Evolutionary conservation across 192 early-diverging fungal species (phyloP).

Genomic region (Backusella macrospora): DNA sequence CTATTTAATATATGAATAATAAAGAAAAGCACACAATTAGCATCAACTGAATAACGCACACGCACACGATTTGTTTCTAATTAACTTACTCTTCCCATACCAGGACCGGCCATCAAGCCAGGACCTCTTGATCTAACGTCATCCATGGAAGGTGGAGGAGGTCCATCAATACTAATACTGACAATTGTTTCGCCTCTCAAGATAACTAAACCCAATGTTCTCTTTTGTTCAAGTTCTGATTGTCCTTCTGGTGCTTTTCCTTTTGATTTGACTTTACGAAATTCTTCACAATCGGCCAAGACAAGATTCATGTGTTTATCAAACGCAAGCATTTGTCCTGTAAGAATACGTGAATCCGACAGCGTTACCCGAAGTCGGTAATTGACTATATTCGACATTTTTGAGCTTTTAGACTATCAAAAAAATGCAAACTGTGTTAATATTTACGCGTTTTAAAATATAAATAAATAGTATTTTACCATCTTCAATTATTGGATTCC

Average conservation of each 20-base stretch:
- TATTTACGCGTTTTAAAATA: not conserved
- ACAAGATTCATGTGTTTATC: slow-evolving; percentile 99
- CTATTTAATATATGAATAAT: slow-evolving; percentile 31
- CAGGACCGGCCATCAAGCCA: slow-evolving; percentile 63
- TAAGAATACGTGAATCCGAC: slow-evolving; percentile 86
- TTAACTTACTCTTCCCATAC: slow-evolving; percentile 58
- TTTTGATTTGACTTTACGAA: slow-evolving; percentile 88
- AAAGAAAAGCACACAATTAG: not conserved
- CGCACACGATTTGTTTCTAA: not conserved
- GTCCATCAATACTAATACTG: slow-evolving; percentile 86
- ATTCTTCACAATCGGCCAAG: slow-evolving; percentile 96
- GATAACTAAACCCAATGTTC: slow-evolving; percentile 92
- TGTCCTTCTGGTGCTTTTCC: slow-evolving; percentile 52
- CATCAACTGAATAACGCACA: not conserved
- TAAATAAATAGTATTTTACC: not conserved
- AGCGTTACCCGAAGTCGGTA: slow-evolving; percentile 92
- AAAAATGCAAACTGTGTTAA: not conserved
- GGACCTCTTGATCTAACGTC: slow-evolving; percentile 50
- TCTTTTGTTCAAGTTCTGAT: slow-evolving; percentile 80
- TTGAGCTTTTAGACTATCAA: slow-evolving; percentile 70
- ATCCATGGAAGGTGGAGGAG: slow-evolving; percentile 73
- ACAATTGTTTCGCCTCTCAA: slow-evolving; percentile 93
- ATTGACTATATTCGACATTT: slow-evolving; percentile 94
- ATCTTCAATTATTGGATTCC: slow-evolving; percentile 15
- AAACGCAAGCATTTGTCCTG: slow-evolving; percentile 99